Evolutionary conservation across 352 stramenopile genomes (phyloP).

Genomic region (Globisporangium acanthophoron): DNA sequence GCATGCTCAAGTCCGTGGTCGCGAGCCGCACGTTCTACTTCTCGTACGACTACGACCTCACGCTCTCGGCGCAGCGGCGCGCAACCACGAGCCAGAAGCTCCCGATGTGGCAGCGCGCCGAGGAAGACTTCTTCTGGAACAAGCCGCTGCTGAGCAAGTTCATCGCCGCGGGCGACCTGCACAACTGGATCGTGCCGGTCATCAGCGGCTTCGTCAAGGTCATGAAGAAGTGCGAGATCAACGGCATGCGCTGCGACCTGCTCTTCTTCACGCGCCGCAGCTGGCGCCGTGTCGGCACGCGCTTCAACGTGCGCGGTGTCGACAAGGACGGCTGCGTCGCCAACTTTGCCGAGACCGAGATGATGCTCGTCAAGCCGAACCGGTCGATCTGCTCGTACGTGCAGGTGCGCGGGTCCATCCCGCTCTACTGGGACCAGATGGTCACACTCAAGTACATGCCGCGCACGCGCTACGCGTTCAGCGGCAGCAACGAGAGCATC

Average conservation of each 20-base stretch:
- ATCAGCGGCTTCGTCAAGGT: constrained; percentile 72
- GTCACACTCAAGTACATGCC: constrained; percentile 93
- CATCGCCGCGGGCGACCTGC: constrained; percentile 29
- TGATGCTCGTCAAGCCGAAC: constrained; percentile 73
- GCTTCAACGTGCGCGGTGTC: constrained; percentile 90
- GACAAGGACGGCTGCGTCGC: constrained; percentile 87
- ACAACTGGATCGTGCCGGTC: constrained; percentile 62
- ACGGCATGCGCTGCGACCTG: constrained; percentile 50
- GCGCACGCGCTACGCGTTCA: constrained; percentile 62
- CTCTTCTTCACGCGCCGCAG: constrained; percentile 71
- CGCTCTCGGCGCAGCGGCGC: constrained; percentile 47
- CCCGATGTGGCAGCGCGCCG: constrained; percentile 54
- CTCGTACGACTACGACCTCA: constrained; percentile 64
- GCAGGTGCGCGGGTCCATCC: constrained; percentile 94
- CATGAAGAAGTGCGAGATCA: constrained; percentile 57
- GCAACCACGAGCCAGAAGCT: constrained; percentile 20
- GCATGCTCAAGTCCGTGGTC: constrained; percentile 45
- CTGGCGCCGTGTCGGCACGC: constrained; percentile 79
- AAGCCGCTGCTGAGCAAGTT: constrained; percentile 55
- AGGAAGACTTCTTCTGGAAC: constrained; percentile 93
- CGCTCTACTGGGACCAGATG: constrained; percentile 90
- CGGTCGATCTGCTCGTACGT: constrained; percentile 84
- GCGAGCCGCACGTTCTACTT: constrained; percentile 62
- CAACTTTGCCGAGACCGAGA: constrained; percentile 95
- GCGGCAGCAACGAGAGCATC: constrained; percentile 44